Evolutionary conservation across 2,329 filamentous ascomycete genomes (phyloP).

Genomic region (Trichoderma lentiforme): DNA sequence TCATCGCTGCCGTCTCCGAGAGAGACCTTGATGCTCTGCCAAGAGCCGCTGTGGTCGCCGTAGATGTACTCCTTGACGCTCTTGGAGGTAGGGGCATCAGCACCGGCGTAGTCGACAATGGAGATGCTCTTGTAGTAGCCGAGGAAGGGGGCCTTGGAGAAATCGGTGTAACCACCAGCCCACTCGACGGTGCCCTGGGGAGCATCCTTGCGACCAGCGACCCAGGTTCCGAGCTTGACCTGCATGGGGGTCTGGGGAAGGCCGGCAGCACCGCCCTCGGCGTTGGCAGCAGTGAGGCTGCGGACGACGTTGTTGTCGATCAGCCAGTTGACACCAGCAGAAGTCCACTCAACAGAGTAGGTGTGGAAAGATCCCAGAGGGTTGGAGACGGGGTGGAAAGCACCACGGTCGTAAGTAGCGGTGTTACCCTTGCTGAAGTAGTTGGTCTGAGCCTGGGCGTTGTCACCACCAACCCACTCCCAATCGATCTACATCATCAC

Average conservation of each 20-base stretch:
- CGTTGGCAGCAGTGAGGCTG: slow-evolving; percentile 58
- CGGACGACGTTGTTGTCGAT: slow-evolving; percentile 62
- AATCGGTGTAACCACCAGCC: slow-evolving; percentile 62
- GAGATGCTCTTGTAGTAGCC: slow-evolving; percentile 56
- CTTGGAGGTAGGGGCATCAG: slow-evolving; percentile 36
- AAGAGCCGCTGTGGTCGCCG: slow-evolving; percentile 47
- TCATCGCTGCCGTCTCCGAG: slow-evolving; percentile 33
- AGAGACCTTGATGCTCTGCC: slow-evolving; percentile 50
- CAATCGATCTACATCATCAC: slow-evolving; percentile 69
- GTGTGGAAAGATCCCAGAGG: slow-evolving; percentile 55
- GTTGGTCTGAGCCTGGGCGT: slow-evolving; percentile 73
- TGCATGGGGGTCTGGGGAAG: slow-evolving; percentile 74
- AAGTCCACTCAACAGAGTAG: slow-evolving; percentile 67
- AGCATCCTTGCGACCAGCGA: slow-evolving; percentile 56
- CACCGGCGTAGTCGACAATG: slow-evolving; percentile 54
- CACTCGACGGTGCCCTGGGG: slow-evolving; percentile 67
- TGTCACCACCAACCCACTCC: slow-evolving; percentile 81
- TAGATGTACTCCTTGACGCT: slow-evolving; percentile 52
- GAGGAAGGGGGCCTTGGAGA: slow-evolving; percentile 49
- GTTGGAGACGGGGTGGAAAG: slow-evolving; percentile 55
- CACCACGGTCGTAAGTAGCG: slow-evolving; percentile 66
- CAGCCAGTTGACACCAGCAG: slow-evolving; percentile 60
- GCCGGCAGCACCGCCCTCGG: slow-evolving; percentile 46
- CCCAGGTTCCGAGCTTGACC: slow-evolving; percentile 67
- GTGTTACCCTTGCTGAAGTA: slow-evolving; percentile 77